These are phyloP conservation scores for Wickerhamomyces queroliae DNA, from an alignment of 805 yeast genomes.

Conservation along the genomic window DNA sequence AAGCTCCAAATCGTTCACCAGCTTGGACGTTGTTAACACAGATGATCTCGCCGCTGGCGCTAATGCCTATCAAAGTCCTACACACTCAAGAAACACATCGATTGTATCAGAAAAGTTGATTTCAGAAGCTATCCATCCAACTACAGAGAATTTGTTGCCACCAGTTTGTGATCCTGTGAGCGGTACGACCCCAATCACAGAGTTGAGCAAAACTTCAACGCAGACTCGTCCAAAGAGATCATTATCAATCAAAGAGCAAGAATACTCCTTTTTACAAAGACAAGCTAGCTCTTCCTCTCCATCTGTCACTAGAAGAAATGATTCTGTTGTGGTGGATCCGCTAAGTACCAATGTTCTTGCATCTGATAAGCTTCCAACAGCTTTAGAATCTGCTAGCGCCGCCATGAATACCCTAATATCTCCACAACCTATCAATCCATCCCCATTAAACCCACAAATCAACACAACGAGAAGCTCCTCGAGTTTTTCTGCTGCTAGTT, in stretches of 20 bases:
- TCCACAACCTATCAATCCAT: neutral
- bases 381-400: no score
- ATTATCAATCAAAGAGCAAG: neutral
- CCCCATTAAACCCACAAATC: neutral
- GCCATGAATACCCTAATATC: no score
- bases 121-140: neutral
- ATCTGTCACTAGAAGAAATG: slow-evolving; percentile 7
- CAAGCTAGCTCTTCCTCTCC: slow-evolving; percentile 9
- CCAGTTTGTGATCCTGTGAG: no score
- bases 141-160: neutral
- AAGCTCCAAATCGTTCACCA: no score
- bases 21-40: neutral
- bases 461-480: neutral
- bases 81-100: neutral
- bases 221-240: neutral
- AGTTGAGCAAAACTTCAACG: neutral
- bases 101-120: neutral
- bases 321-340: slow-evolving; percentile 10
- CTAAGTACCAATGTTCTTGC: slow-evolving; percentile 1
- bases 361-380: no score
- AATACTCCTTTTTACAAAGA: neutral
- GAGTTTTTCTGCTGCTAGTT: neutral
- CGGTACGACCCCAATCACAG: no score
- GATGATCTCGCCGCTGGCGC: neutral
- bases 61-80: neutral